Evolutionary conservation across 495 filamentous ascomycete genomes (phyloP).

Genomic region (Apodospora peruviana): DNA sequence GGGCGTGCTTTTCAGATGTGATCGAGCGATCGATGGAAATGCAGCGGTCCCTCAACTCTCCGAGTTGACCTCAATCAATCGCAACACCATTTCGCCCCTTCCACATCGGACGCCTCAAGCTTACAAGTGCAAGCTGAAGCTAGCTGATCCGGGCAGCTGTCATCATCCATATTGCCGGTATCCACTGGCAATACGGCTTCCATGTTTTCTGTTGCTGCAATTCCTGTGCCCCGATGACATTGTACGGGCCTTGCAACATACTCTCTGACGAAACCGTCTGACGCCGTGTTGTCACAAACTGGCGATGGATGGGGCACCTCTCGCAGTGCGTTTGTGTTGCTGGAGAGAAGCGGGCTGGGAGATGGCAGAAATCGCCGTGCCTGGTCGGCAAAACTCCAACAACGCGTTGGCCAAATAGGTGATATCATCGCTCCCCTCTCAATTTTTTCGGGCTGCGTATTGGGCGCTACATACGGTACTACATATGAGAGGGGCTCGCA

Average conservation of each 20-base stretch:
- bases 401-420: neutral
- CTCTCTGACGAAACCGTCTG: neutral
- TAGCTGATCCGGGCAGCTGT: neutral
- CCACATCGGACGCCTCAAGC: neutral
- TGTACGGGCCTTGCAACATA: too few relatives aligned
- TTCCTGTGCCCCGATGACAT: too few relatives aligned
- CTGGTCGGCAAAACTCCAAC: neutral
- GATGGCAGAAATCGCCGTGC: neutral
- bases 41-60: constrained; percentile 3
- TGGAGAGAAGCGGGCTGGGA: neutral
- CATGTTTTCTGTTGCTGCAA: neutral
- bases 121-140: neutral
- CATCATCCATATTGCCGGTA: too few relatives aligned
- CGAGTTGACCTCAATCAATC: constrained; percentile 6
- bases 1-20: constrained; percentile 10
- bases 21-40: constrained; percentile 19
- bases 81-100: neutral
- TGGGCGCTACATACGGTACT: neutral
- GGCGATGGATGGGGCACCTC: neutral
- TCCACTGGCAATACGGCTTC: neutral
- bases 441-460: neutral
- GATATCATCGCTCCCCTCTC: neutral
- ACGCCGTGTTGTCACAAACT: neutral
- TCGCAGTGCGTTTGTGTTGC: neutral
- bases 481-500: neutral